Evolutionary conservation across 1,284 basidiomycete species (phyloP).

Genomic region (Rhodotorula sp.): DNA sequence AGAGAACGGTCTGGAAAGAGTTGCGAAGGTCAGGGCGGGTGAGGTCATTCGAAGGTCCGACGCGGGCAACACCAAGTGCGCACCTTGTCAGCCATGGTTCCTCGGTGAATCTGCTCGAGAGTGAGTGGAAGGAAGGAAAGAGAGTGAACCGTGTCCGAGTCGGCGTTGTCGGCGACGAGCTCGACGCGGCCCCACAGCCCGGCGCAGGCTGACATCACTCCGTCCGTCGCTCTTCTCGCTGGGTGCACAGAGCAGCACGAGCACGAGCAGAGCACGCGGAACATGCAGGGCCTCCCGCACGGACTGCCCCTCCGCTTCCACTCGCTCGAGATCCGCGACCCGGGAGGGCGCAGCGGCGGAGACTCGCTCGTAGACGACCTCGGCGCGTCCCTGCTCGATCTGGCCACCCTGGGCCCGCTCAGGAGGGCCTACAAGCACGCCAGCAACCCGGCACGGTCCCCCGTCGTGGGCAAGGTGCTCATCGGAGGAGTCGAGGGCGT

Average conservation of each 20-base stretch:
- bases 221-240: neutral
- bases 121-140: neutral
- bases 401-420: slow-evolving; percentile 24
- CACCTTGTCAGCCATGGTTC: slow-evolving; percentile 20
- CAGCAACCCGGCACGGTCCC: neutral
- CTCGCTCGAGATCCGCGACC: slow-evolving; percentile 32
- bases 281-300: slow-evolving; percentile 15
- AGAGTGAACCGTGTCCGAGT: neutral
- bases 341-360: slow-evolving; percentile 15
- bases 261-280: neutral
- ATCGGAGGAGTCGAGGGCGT: slow-evolving; percentile 33
- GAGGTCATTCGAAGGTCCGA: neutral
- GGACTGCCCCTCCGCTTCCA: slow-evolving; percentile 38
- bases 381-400: slow-evolving; percentile 14
- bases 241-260: too few species aligned
- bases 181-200: neutral
- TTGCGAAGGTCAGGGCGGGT: neutral
- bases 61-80: neutral
- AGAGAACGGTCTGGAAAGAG: slow-evolving; percentile 56
- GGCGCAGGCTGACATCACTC: neutral
- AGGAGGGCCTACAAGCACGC: slow-evolving; percentile 5
- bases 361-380: slow-evolving; percentile 34
- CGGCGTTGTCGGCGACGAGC: too few species aligned
- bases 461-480: slow-evolving; percentile 10
- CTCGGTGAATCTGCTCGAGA: neutral